Evolutionary conservation across 495 filamentous ascomycete genomes (phyloP).

Genomic region (Aspergillus sclerotiicarbonarius): DNA sequence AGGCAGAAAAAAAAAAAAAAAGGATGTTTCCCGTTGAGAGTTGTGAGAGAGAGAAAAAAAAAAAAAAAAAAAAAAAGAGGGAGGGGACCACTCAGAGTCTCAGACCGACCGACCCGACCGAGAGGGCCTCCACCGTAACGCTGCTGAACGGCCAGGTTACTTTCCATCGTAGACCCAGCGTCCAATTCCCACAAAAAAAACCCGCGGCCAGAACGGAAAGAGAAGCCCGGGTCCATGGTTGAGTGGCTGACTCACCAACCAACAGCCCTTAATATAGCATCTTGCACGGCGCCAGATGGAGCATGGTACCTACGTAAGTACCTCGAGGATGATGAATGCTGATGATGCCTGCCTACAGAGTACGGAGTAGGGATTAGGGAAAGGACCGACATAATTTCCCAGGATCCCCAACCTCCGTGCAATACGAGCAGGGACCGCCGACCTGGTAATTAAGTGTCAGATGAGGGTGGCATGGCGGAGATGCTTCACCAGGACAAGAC

Average conservation of each 20-base stretch:
- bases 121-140: too few relatives aligned
- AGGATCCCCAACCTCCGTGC: neutral
- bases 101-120: too few relatives aligned
- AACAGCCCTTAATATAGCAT: neutral
- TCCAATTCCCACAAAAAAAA: neutral
- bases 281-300: neutral
- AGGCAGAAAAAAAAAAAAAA: constrained; percentile 7
- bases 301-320: neutral
- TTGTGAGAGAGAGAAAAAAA: too few relatives aligned
- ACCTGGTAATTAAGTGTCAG: too few relatives aligned
- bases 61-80: too few relatives aligned
- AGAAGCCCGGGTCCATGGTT: neutral
- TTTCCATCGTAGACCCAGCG: too few relatives aligned
- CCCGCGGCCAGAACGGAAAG: neutral
- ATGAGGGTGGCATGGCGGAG: too few relatives aligned
- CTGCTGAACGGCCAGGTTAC: too few relatives aligned
- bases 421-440: neutral
- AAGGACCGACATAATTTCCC: neutral
- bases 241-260: neutral
- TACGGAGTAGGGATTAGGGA: too few relatives aligned
- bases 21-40: neutral
- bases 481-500: neutral
- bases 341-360: neutral
- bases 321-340: neutral
- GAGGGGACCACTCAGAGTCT: too few relatives aligned